Evolutionary conservation across 2,329 filamentous ascomycete species (phyloP).

Genomic region (Cytospora leucostoma): DNA sequence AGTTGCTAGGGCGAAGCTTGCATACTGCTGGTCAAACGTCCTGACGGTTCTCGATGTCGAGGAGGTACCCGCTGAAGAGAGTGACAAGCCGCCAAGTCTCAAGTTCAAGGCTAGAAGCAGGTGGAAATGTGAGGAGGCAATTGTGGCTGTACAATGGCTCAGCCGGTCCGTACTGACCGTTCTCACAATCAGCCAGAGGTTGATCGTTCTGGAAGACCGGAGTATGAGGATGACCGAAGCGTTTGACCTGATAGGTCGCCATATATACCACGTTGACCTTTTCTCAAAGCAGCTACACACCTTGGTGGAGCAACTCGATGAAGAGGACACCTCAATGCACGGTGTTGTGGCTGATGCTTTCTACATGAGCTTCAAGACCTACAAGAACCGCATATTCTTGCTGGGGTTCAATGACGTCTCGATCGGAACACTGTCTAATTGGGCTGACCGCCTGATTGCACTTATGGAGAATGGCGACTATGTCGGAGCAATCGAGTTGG

Average conservation of each 20-base stretch:
- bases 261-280: slow-evolving; percentile 87
- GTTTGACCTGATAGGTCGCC: slow-evolving; percentile 87
- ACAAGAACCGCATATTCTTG: slow-evolving; percentile 90
- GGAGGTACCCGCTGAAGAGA: slow-evolving; percentile 66
- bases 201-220: slow-evolving; percentile 89
- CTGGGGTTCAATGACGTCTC: slow-evolving; percentile 93
- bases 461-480: slow-evolving; percentile 98
- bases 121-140: slow-evolving; percentile 93
- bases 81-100: slow-evolving; percentile 75
- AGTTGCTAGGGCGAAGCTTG: slow-evolving; percentile 80
- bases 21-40: slow-evolving; percentile 99
- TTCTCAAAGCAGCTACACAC: slow-evolving; percentile 85
- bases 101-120: slow-evolving; percentile 80
- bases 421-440: slow-evolving; percentile 91
- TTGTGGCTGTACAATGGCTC: slow-evolving; percentile 95
- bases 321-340: slow-evolving; percentile 86
- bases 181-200: slow-evolving; percentile 88
- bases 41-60: slow-evolving; percentile 89
- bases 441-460: slow-evolving; percentile 90
- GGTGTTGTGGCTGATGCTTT: slow-evolving; percentile 96
- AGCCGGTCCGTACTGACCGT: slow-evolving; percentile 90
- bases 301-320: slow-evolving; percentile 85
- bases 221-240: slow-evolving; percentile 90
- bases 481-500: slow-evolving; percentile 84
- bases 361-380: slow-evolving; percentile 95